These are phyloP conservation scores for Solanum chmielewskii DNA, from an alignment of 257 asterid species.

Conservation along the genomic window DNA sequence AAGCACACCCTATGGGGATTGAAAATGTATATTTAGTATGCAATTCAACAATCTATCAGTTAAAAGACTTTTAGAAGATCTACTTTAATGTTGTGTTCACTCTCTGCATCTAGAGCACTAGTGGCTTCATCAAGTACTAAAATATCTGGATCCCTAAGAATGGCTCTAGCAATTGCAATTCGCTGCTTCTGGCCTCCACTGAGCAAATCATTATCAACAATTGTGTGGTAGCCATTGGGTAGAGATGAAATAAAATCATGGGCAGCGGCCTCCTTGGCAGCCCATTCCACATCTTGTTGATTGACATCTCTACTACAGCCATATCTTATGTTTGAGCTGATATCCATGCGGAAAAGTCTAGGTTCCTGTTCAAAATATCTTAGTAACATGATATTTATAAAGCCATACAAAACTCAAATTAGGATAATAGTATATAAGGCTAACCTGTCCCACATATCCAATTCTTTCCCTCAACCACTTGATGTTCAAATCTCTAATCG, in stretches of 20 bases:
- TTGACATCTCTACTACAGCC: slow-evolving; percentile 61
- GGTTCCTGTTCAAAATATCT: slow-evolving; percentile 51
- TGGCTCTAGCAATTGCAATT: slow-evolving; percentile 89
- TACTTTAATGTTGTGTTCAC: slow-evolving; percentile 91
- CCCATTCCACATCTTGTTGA: slow-evolving; percentile 75
- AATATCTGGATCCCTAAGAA: slow-evolving; percentile 81
- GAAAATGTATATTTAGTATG: slow-evolving; percentile 2
- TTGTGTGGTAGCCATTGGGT: slow-evolving; percentile 81
- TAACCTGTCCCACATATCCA: slow-evolving; percentile 98
- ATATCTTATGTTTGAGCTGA: slow-evolving; percentile 77
- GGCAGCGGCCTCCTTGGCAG: slow-evolving; percentile 87
- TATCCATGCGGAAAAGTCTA: slow-evolving; percentile 77
- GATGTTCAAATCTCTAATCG: slow-evolving; percentile 49
- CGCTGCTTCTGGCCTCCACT: slow-evolving; percentile 99
- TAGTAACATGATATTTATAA: neutral
- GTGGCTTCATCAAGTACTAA: slow-evolving; percentile 96
- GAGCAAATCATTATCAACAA: slow-evolving; percentile 90
- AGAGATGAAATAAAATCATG: slow-evolving; percentile 73
- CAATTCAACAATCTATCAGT: neutral
- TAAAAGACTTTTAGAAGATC: neutral
- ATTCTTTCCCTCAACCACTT: slow-evolving; percentile 78
- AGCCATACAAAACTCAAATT: neutral
- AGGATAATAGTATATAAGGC: neutral
- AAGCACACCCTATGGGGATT: slow-evolving; percentile 51
- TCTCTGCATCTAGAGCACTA: slow-evolving; percentile 94